Conservation (phyloP, 371 early-diverging fungal species). For the Choanephora cucurbitarum region DNA sequence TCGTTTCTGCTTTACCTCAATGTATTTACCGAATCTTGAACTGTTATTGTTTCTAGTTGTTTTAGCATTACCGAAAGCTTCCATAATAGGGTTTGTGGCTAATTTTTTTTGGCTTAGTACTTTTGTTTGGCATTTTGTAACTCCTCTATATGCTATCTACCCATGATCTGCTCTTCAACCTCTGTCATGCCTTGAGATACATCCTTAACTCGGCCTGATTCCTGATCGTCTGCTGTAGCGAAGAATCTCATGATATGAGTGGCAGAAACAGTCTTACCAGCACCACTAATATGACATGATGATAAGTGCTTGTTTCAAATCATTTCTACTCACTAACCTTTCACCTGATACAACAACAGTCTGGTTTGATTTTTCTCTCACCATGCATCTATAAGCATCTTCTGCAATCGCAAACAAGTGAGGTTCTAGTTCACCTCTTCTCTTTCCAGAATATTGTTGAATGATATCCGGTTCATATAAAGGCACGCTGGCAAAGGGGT, state of each 20-base stretch:
- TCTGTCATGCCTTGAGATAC: slow-evolving; percentile 66
- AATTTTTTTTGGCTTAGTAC: slow-evolving; percentile 53
- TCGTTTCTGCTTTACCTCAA: slow-evolving; percentile 62
- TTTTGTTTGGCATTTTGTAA: background rate
- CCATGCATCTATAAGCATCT: slow-evolving; percentile 96
- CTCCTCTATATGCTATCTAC: slow-evolving; percentile 30
- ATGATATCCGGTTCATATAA: slow-evolving; percentile 90
- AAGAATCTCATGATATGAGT: slow-evolving; percentile 98
- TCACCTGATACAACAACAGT: slow-evolving; percentile 99
- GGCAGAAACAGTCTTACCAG: slow-evolving; percentile 96
- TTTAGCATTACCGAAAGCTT: slow-evolving; percentile 99
- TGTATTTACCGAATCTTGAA: slow-evolving; percentile 99
- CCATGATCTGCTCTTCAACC: slow-evolving; percentile 82
- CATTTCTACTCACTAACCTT: slow-evolving; percentile 49
- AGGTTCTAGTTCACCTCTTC: slow-evolving; percentile 94
- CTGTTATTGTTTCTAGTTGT: slow-evolving; percentile 99
- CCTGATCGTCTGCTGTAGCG: slow-evolving; percentile 84
- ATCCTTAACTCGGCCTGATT: slow-evolving; percentile 40
- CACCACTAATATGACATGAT: slow-evolving; percentile 59
- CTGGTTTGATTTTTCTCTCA: slow-evolving; percentile 90
- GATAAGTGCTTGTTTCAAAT: background rate
- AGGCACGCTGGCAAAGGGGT: slow-evolving; percentile 93
- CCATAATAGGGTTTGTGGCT: slow-evolving; percentile 99
- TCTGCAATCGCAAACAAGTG: slow-evolving; percentile 99
- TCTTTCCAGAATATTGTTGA: slow-evolving; percentile 91